Percentiles rank a stretch among this genome's conserved stretches.
Evolutionary conservation across 192 early-diverging fungal species (phyloP).

Genomic region (Podila minutissima): DNA sequence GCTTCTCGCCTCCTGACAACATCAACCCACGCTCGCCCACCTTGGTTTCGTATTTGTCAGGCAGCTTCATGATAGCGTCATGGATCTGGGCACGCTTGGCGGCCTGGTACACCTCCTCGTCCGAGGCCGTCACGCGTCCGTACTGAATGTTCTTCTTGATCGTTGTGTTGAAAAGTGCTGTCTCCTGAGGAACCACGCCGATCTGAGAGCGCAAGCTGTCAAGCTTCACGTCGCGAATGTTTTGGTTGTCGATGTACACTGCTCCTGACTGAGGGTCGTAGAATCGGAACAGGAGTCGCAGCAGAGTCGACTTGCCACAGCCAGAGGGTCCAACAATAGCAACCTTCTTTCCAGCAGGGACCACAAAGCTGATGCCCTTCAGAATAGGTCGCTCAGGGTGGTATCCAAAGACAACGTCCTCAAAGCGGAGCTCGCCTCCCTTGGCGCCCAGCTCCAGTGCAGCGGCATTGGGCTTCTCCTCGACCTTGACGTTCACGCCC

Average conservation of each 20-base stretch:
- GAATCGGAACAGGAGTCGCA: constrained; percentile 65
- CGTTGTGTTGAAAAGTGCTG: constrained; percentile 75
- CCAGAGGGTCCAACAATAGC: constrained; percentile 72
- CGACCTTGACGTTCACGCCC: constrained; percentile 53
- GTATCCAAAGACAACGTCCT: constrained; percentile 94
- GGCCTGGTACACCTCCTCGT: constrained; percentile 63
- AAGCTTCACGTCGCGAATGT: constrained; percentile 65
- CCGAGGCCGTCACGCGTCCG: constrained; percentile 61
- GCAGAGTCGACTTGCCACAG: constrained; percentile 55
- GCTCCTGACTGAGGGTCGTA: constrained; percentile 67
- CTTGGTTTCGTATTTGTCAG: constrained; percentile 84
- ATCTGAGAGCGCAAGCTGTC: constrained; percentile 61
- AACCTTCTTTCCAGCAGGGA: constrained; percentile 63
- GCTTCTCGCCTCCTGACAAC: constrained; percentile 94
- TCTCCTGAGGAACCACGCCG: constrained; percentile 63
- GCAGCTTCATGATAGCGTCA: constrained; percentile 72
- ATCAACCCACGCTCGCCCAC: constrained; percentile 86
- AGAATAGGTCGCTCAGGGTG: constrained; percentile 69
- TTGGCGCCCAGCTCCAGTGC: constrained; percentile 57
- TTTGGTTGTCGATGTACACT: constrained; percentile 70
- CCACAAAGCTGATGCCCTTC: constrained; percentile 64
- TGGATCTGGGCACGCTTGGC: constrained; percentile 77
- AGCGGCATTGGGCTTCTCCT: constrained; percentile 67
- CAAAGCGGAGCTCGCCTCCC: constrained; percentile 86
- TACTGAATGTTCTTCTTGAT: constrained; percentile 75